Percentiles rank a stretch among this genome's conserved stretches.
These are phyloP conservation scores for Chrysoporthe deuterocubensis DNA, from an alignment of 2,329 filamentous ascomycete genomes.

Conservation along the genomic window DNA sequence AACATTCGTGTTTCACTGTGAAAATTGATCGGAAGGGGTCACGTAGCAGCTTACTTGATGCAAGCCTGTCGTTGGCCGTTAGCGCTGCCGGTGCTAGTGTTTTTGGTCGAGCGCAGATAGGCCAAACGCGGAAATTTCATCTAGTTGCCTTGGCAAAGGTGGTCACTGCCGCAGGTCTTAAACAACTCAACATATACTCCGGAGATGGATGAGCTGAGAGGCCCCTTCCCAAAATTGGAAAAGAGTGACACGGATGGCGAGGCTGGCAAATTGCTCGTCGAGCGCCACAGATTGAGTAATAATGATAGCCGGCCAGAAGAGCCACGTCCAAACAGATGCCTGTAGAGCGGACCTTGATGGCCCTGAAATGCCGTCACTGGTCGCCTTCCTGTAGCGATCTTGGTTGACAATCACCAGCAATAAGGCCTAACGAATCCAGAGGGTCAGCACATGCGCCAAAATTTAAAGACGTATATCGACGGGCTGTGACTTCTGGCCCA, in stretches of 20 bases:
- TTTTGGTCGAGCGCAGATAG: conserved; percentile 12
- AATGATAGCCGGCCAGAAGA: background rate
- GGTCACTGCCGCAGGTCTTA: conserved; percentile 5
- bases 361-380: background rate
- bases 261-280: background rate
- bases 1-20: conserved; percentile 3
- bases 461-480: background rate
- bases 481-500: background rate
- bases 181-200: conserved; percentile 10
- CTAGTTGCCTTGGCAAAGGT: conserved; percentile 18
- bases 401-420: background rate
- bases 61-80: conserved; percentile 18
- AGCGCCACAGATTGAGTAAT: conserved; percentile 4
- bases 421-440: background rate
- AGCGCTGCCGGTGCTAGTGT: conserved; percentile 23
- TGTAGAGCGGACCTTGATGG: conserved; percentile 6
- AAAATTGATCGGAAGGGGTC: background rate
- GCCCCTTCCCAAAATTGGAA: background rate
- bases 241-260: conserved; percentile 3
- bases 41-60: conserved; percentile 14
- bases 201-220: conserved; percentile 18
- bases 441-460: conserved; percentile 1
- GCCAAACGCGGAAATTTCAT: conserved; percentile 24
- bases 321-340: background rate
- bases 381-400: background rate